Conservation (phyloP, 108 stramenopile species). For the Conticribra weissflogii region DNA sequence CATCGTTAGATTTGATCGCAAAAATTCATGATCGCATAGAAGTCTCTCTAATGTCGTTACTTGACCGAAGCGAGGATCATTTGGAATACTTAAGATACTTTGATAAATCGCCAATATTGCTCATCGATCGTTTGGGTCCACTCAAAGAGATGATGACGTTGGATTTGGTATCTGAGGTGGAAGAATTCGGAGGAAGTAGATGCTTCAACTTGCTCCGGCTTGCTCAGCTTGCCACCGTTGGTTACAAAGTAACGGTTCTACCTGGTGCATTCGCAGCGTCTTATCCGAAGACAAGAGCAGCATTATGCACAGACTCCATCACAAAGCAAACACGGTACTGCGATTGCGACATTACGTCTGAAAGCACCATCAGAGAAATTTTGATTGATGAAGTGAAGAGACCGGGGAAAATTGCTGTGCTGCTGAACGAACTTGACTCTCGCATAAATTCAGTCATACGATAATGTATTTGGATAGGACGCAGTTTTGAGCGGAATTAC, state of each 20-base stretch:
- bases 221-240: conserved; percentile 69
- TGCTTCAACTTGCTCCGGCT: conserved; percentile 77
- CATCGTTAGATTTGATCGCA: conserved; percentile 34
- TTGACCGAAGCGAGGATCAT: conserved; percentile 38
- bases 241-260: conserved; percentile 63
- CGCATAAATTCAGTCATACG: background rate
- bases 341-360: conserved; percentile 34
- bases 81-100: conserved; percentile 40
- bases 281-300: conserved; percentile 42
- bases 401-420: conserved; percentile 66
- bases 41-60: conserved; percentile 38
- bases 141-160: conserved; percentile 58
- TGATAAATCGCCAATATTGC: conserved; percentile 70
- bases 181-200: conserved; percentile 70
- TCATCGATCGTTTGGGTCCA: conserved; percentile 76
- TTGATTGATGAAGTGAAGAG: conserved; percentile 64
- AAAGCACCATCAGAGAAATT: conserved; percentile 51
- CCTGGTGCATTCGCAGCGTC: conserved; percentile 75
- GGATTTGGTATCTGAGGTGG: conserved; percentile 66
- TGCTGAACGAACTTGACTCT: conserved; percentile 40
- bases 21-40: conserved; percentile 45
- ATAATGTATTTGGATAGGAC: background rate
- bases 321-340: conserved; percentile 26
- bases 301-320: conserved; percentile 23
- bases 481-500: too few relatives aligned